Conservation (phyloP, 257 asterid genomes). For the Solanum tarapatanum region DNA sequence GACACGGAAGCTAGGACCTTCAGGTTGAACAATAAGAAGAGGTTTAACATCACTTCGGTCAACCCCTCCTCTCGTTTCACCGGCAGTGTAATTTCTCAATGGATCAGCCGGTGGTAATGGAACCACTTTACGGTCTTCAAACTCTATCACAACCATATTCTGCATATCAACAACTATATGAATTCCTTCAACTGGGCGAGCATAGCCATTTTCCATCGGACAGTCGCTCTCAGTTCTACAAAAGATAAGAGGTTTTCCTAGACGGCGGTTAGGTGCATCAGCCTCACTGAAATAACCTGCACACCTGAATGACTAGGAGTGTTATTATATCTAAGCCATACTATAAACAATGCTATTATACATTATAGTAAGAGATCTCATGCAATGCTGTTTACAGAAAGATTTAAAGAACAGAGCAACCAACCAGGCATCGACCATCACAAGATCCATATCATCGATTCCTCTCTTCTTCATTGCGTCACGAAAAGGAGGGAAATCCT, state of each 20-base stretch:
- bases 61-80: slow-evolving; percentile 22
- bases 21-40: slow-evolving; percentile 16
- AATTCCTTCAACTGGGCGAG: slow-evolving; percentile 25
- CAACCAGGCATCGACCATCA: slow-evolving; percentile 27
- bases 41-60: slow-evolving; percentile 26
- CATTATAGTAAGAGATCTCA: not conserved
- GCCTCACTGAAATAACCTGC: slow-evolving; percentile 46
- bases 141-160: slow-evolving; percentile 42
- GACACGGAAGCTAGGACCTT: slow-evolving; percentile 24
- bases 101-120: slow-evolving; percentile 49
- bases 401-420: not conserved
- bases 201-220: slow-evolving; percentile 24
- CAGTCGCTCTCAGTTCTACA: slow-evolving; percentile 32
- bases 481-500: slow-evolving; percentile 20
- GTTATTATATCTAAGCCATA: not conserved
- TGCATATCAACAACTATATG: slow-evolving; percentile 41
- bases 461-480: slow-evolving; percentile 25
- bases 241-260: slow-evolving; percentile 47
- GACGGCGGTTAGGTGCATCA: slow-evolving; percentile 49
- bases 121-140: slow-evolving; percentile 50
- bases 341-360: not conserved
- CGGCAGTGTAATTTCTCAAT: slow-evolving; percentile 17
- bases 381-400: not conserved
- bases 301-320: slow-evolving; percentile 27
- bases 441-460: slow-evolving; percentile 23